Percentiles rank a stretch among this genome's conserved stretches.
Evolutionary conservation across 257 asterid genomes (phyloP).

Genomic region (Lycium barbarum): DNA sequence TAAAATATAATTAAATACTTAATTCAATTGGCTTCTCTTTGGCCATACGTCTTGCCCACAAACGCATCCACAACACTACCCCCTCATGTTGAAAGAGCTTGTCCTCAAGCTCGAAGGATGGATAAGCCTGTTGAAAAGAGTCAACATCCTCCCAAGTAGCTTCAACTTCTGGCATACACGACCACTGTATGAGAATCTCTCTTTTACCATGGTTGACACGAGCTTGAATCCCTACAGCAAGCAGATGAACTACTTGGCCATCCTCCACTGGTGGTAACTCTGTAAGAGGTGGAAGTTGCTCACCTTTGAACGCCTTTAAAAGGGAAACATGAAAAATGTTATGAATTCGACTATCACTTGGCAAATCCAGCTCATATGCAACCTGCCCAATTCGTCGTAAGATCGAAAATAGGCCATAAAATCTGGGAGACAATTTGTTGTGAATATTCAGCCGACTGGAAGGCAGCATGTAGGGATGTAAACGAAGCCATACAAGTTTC

Average conservation of each 20-base stretch:
- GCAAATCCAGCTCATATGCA: neutral
- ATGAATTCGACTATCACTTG: neutral
- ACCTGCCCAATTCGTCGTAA: neutral
- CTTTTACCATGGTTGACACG: neutral
- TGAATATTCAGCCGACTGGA: neutral
- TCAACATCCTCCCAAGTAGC: neutral
- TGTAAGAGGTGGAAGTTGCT: neutral
- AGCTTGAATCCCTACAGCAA: neutral
- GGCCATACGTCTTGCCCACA: no score
- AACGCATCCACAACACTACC: no score
- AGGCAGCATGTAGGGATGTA: neutral
- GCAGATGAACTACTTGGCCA: neutral
- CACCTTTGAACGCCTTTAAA: neutral
- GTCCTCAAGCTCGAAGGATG: no score
- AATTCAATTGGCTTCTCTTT: no score
- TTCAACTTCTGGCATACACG: neutral
- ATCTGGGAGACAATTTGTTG: neutral
- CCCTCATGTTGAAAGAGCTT: no score
- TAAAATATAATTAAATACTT: no score
- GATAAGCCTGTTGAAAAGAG: no score
- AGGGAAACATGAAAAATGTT: neutral
- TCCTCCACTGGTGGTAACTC: neutral
- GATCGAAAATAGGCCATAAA: neutral
- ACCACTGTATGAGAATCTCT: neutral
- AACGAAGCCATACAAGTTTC: neutral